A percentile compares a stretch with the other conserved stretches of the same genome.
Evolutionary conservation across 2,329 filamentous ascomycete species (phyloP).

Genomic region (Phaeosphaeriaceae sp.): DNA sequence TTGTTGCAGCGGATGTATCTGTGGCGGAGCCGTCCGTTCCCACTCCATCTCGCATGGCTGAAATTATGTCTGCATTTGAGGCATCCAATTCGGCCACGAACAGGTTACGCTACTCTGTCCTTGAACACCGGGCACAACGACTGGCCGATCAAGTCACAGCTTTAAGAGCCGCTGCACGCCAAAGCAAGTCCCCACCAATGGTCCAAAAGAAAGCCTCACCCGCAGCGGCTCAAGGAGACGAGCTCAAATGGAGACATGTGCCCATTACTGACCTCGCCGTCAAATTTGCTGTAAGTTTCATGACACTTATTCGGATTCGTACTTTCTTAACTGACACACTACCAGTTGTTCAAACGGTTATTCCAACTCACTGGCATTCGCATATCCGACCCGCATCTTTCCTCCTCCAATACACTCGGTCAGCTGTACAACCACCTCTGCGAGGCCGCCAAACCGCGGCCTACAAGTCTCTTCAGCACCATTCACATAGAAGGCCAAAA

Average conservation of each 20-base stretch:
- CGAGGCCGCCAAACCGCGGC: slow-evolving; percentile 46
- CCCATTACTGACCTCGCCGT: slow-evolving; percentile 34
- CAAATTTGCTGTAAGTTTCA: slow-evolving; percentile 45
- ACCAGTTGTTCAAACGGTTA: slow-evolving; percentile 78
- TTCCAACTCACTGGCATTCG: slow-evolving; percentile 80
- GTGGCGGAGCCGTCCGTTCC: slow-evolving; percentile 4
- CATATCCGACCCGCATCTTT: slow-evolving; percentile 73
- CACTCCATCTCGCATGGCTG: slow-evolving; percentile 1
- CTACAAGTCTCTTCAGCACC: slow-evolving; percentile 66
- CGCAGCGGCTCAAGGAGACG: slow-evolving; percentile 11
- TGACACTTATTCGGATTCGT: not conserved
- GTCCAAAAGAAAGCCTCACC: slow-evolving; percentile 7
- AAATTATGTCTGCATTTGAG: slow-evolving; percentile 7
- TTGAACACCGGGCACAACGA: slow-evolving; percentile 22
- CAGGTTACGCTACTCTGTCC: slow-evolving; percentile 14
- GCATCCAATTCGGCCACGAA: slow-evolving; percentile 3
- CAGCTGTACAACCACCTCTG: slow-evolving; percentile 48
- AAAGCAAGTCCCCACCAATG: slow-evolving; percentile 5
- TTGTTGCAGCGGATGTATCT: slow-evolving; percentile 25
- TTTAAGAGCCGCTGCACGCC: slow-evolving; percentile 18
- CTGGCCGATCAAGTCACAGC: slow-evolving; percentile 21
- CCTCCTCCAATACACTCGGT: slow-evolving; percentile 42
- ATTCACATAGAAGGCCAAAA: slow-evolving; percentile 50
- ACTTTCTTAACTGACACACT: slow-evolving; percentile 10
- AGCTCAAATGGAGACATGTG: slow-evolving; percentile 35